Evolutionary conservation across 2,329 filamentous ascomycete species (phyloP), one percentile per base, ranked within the genome.

Genomic region (Apiospora rasikravindrae): DNA sequence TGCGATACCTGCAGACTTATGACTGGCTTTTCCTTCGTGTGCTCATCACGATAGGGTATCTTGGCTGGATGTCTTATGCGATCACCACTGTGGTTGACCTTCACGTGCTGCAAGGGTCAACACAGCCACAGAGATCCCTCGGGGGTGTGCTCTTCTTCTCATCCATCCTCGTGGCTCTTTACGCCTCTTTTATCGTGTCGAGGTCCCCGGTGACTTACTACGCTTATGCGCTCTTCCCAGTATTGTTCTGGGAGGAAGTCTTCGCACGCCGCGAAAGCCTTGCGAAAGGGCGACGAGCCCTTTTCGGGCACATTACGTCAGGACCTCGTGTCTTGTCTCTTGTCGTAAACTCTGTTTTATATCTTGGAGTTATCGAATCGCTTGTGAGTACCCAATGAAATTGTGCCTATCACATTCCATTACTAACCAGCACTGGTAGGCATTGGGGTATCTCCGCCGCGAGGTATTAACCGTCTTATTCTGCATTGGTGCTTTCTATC

Each of bases 241-340:
- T 98, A 2, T 89, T 94, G 72, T 98, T 99, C 84, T 99, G 96
- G 96, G 96, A 98, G 82, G 95, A 98, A 78, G 94, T 98, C 0
- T 96, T 92, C 81, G 93, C 94, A 3, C 90, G 93, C 40, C 89
- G 95, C 71, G 86, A 88, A 66, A 93, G 93, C 57, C 82, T 98
- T 16, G 78, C 84, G 7, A 88, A 91, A 74, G 95, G 95, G 3
- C 86, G 88, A 69, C 88, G 87, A 74, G 86, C 89, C 69, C 84
- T 98, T 11, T 91, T 98, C 75, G 87, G 89, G 0, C 88, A 95
- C 75, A 84, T 95, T 57, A 86, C 88, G 71, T 91, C 92, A 0
- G 83, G 88, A 40, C 84, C 87, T 29, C 89, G 89, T 37, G 82
- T 88, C 42, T 75, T 88, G 29, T 87, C 88, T 40, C 86, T 98